Percentiles rank a stretch among this genome's conserved stretches.
Conservation (phyloP, 805 yeast genomes). For the Candida ficus region DNA sequence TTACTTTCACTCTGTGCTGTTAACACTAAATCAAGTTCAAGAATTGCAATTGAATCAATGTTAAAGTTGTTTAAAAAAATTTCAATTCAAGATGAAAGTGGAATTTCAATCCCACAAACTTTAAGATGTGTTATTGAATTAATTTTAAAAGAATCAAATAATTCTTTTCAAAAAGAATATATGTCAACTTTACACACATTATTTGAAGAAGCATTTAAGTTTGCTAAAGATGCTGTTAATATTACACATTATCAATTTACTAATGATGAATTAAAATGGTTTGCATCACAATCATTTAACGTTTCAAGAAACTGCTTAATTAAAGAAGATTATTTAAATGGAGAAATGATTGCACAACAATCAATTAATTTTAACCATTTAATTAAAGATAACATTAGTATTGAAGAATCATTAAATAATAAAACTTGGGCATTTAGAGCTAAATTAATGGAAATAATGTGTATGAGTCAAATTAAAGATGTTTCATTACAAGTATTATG, state of each 20-base stretch:
- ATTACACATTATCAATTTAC: constrained; percentile 17
- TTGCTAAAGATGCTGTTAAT: constrained; percentile 10
- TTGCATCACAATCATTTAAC: constrained; percentile 32
- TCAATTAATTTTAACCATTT: constrained; percentile 19
- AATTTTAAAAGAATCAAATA: constrained; percentile 23
- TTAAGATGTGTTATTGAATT: constrained; percentile 29
- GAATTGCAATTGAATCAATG: constrained; percentile 25
- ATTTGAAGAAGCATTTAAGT: constrained; percentile 11
- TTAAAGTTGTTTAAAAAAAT: constrained; percentile 24
- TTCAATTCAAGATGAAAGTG: constrained; percentile 10
- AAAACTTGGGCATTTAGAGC: constrained; percentile 18
- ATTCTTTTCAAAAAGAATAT: constrained; percentile 7
- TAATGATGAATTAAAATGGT: constrained; percentile 36
- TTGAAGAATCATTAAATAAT: constrained; percentile 14
- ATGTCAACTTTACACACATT: constrained; percentile 10
- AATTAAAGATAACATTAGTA: constrained; percentile 26
- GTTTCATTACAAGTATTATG: constrained; percentile 6
- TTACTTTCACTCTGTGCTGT: constrained; percentile 29
- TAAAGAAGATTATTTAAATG: constrained; percentile 10
- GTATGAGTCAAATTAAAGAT: constrained; percentile 9
- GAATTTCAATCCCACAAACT: constrained; percentile 24
- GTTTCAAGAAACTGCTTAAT: constrained; percentile 24
- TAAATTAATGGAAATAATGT: constrained; percentile 14
- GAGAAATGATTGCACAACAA: constrained; percentile 17
- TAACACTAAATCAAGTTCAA: constrained; percentile 23